Evolutionary conservation across 2,329 filamentous ascomycete species (phyloP), one percentile per base, ranked within the genome.

Genomic region (Colletotrichum sublineola): DNA sequence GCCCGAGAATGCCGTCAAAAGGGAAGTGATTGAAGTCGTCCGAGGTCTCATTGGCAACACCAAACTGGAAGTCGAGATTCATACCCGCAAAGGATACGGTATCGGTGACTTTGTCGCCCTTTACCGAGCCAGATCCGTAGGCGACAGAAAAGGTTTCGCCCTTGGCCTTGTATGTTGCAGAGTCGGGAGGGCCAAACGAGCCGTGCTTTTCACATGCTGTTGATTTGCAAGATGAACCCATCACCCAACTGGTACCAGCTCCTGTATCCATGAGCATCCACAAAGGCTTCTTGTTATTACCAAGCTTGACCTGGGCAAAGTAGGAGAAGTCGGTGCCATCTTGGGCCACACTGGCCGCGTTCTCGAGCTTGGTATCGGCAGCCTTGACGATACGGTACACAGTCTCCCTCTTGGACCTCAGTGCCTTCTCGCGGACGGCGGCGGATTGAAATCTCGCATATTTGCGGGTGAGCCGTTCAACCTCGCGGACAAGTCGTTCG

Each of bases 1-100:
- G 83, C 5, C 94, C 95, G 3, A 97, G 84, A 61, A 97, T 97
- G 33, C 95, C 95, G 79, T 97, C 95, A 81, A 97, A 95, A 1
- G 94, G 92, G 77, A 96, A 97, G 64, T 88, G 87, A 38, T 85
- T 82, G 80, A 97, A 97, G 74, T 96, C 91, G 63, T 89, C 82
- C 1, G 93, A 94, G 2, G 93, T 93, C 33, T 87, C 87, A 44
- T 87, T 88, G 31, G 93, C 94, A 71, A 95, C 82, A 5, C 95
- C 95, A 77, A 97, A 93, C 3, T 89, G 85, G 76, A 94, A 86
- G 2, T 86, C 80, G 18, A 94, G 79, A 53, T 86, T 88, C 74
- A 95, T 84, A 20, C 89, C 90, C 2, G 91, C 93, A 75, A 97
- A 83, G 5, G 86, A 85, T 31, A 96, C 79, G 0, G 84, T 90